phyloP scores from a whole-genome alignment of 768 basidiomycete genomes.

The Lentinula sp. region DNA sequence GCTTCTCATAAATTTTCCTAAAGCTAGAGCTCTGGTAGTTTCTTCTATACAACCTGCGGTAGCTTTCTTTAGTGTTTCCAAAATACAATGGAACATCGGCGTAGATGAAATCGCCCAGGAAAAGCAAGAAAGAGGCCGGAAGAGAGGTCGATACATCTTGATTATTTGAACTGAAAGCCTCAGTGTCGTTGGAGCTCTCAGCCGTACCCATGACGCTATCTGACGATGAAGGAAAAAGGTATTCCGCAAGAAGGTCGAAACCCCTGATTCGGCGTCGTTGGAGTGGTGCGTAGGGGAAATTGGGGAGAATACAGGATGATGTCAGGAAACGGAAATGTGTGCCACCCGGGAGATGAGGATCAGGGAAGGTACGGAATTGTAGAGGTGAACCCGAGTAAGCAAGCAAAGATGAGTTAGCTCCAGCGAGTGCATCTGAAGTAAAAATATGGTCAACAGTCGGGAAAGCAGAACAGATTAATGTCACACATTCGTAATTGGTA shows the following conservation, averaged over 20 bases:
- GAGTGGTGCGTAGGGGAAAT: slow-evolving; percentile 65
- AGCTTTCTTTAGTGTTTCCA: slow-evolving; percentile 52
- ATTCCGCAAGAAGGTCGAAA: slow-evolving; percentile 57
- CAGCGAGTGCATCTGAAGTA: slow-evolving; percentile 33
- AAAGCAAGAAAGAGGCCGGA: slow-evolving; percentile 54
- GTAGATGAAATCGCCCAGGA: slow-evolving; percentile 75
- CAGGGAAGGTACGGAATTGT: slow-evolving; percentile 69
- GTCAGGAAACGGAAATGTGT: slow-evolving; percentile 64
- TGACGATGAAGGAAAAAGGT: slow-evolving; percentile 28
- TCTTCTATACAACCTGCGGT: slow-evolving; percentile 60
- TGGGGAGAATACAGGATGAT: slow-evolving; percentile 61
- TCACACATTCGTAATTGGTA: slow-evolving; percentile 66
- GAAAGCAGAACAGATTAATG: neutral
- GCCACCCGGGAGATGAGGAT: slow-evolving; percentile 48
- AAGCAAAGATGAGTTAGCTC: slow-evolving; percentile 35
- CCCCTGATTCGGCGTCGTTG: slow-evolving; percentile 50
- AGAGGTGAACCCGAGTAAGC: slow-evolving; percentile 47
- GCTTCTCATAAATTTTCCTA: slow-evolving; percentile 57
- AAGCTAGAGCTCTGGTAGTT: slow-evolving; percentile 62
- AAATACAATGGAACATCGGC: slow-evolving; percentile 63
- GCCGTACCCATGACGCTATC: neutral
- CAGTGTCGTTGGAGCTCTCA: neutral
- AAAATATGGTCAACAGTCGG: slow-evolving; percentile 4
- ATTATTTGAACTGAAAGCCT: neutral
- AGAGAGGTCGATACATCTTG: slow-evolving; percentile 4